Base-by-base conservation (phyloP, 2,329 filamentous ascomycete genomes). In the Fusarium sp. region DNA sequence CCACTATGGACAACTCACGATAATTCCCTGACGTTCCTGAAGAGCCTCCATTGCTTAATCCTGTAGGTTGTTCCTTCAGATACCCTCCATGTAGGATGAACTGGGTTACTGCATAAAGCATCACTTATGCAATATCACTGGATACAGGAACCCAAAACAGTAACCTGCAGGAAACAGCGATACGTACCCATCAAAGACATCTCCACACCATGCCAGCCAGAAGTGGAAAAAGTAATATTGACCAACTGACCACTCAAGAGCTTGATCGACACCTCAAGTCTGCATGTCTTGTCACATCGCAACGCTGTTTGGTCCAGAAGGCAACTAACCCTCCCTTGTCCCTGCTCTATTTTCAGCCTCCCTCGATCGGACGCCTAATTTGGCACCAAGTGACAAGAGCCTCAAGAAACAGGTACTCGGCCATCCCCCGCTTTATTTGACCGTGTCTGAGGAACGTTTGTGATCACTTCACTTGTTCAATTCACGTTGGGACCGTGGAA, bases 1-100 rank as follows among this genome's bases (percentile, higher is more conserved):
- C 6, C 18, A n/a, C 1, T n/a, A 24, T 6, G 4, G 13, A 9
- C 9, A 12, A 5, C 10, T 15, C 5, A n/a, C 2, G 8, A 7
- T n/a, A 8, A 1, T 15, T 13, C 20, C 29, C 47, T 49, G 47
- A 2, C 4, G 8, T 4, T 2, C 10, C 11, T 32, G 1, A 6
- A 3, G 6, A 24, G 5, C 4, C 13, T 24, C 12, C 27, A 32
- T 15, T 49, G 27, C 6, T 22, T 2, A 0, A 22, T 0, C 16
- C 13, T 22, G 22, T 22, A 22, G 22, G 22, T 22, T 22, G 22
- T 22, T 22, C 22, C 22, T 22, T 22, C 22, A 22, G 22, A 22
- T 4, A 22, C 22, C 22, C 22, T 22, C 38, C 11, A 34, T 15
- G 47, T 38, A 38, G 47, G 47, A 7, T 51, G 2, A 24, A 24